Evolutionary conservation across 306 rosid species (phyloP), one percentile per base, ranked within the genome.

Genomic region (Sphenostylis stenocarpa): DNA sequence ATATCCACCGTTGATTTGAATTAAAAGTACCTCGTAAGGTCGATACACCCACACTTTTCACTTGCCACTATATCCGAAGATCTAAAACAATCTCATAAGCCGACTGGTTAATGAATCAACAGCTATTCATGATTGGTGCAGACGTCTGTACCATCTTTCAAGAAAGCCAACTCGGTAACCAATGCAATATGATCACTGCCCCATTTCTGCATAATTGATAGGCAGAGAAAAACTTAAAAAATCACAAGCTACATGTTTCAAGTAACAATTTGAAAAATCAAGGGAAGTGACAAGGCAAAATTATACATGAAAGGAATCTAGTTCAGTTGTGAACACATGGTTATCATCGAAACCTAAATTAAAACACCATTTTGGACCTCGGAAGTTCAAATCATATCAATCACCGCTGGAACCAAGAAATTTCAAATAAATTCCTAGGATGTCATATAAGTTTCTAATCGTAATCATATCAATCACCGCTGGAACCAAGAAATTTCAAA

Each of bases 171-270:
- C 76, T 95, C 99, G 7, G 96, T 80, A 82, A 72, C 97, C 87
- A 95, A 75, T 31, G 97, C 97, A 81, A 95, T 88, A 73, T 95
- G 97, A 75, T 95, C 99, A 43, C 99, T 95, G 39, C 97, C 94
- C 97, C 97, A 95, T 88, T 90, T 95, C 98, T 95, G 88, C 73
- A 79, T 24, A 11, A 47, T 24, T 78, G 53, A 19, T 0, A 66
- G 7, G 38, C 17, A 83, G 33, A 47, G 20, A 74, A 43, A 26
- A 70, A 23, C 1, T 4, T 16, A 4, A 38, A 38, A 3, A 56
- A 33, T 44, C 7, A 13, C 1, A 48, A 29, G 43, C 47, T 33
- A 36, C 57, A 55, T 20, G 60, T 51, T 68, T 74, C 58, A 71
- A 36, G 62, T 60, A 52, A 17, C 44, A 20, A 7, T 16, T 12